Percentiles rank a stretch among this genome's conserved stretches.
phyloP scores from a whole-genome alignment of 139 green algal species.

The Spirogloea muscicola region DNA sequence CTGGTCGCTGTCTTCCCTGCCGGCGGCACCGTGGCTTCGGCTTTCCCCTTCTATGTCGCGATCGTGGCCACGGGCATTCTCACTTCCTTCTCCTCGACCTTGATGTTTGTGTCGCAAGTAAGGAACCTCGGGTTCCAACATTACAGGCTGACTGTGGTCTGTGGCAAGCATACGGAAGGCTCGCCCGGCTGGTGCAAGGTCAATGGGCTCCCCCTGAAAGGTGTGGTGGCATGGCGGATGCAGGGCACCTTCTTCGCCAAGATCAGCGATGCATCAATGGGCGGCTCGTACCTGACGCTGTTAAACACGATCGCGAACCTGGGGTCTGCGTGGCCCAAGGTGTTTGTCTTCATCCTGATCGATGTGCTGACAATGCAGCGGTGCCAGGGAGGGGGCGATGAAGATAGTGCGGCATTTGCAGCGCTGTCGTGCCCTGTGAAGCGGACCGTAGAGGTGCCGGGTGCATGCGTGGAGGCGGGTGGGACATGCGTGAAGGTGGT shows the following conservation, averaged over 20 bases:
- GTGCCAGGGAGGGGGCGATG: not conserved
- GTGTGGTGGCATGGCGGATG: no score
- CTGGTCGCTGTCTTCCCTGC: slow-evolving; percentile 19
- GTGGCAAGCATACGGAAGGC: no score
- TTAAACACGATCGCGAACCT: slow-evolving; percentile 95
- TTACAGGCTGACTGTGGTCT: no score
- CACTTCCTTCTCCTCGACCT: slow-evolving; percentile 70
- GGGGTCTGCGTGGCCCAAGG: slow-evolving; percentile 51
- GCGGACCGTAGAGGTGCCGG: no score
- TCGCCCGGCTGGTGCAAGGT: no score
- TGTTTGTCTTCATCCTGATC: slow-evolving; percentile 24
- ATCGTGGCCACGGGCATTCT: slow-evolving; percentile 15
- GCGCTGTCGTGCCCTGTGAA: no score
- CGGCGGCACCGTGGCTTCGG: not conserved
- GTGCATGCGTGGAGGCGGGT: no score
- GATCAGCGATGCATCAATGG: slow-evolving; percentile 59
- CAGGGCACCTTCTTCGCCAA: slow-evolving; percentile 30
- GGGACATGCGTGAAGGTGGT: no score
- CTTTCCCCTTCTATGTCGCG: not conserved
- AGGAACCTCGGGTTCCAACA: no score
- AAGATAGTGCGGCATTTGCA: not conserved
- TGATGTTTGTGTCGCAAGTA: slow-evolving; percentile 71
- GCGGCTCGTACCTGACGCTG: slow-evolving; percentile 88
- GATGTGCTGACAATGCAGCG: slow-evolving; percentile 4
- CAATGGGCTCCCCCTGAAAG: no score